Evolutionary conservation across 345 rosid species (phyloP).

Genomic region (Geranium rotundifolium): DNA sequence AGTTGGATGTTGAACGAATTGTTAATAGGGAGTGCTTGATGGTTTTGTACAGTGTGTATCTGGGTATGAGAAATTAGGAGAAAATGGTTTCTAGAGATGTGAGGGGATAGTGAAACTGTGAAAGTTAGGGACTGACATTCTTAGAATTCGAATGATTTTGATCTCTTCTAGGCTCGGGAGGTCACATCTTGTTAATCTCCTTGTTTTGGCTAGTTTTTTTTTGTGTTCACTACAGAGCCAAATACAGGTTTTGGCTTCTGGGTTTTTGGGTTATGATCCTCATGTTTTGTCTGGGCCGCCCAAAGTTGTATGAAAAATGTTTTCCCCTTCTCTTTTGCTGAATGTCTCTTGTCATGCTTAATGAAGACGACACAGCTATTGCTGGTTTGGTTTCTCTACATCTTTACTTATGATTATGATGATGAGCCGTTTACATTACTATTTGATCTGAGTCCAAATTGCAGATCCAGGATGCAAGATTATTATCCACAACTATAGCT

Average conservation of each 20-base stretch:
- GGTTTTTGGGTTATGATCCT: constrained; percentile 5
- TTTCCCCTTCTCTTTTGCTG: no score
- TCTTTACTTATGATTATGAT: no score
- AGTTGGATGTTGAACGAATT: constrained; percentile 1
- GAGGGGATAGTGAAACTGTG: not conserved
- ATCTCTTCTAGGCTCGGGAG: not conserved
- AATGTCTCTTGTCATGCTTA: not conserved
- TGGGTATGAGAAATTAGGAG: not conserved
- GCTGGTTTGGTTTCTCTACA: not conserved
- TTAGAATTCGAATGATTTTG: not conserved
- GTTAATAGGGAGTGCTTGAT: constrained; percentile 12
- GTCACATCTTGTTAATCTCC: not conserved
- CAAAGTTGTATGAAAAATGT: not conserved
- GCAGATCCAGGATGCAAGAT: no score
- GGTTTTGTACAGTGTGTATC: constrained; percentile 11
- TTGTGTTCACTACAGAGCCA: not conserved
- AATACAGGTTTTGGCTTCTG: constrained; percentile 9
- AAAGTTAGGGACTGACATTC: not conserved
- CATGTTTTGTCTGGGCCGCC: not conserved
- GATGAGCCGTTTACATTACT: no score
- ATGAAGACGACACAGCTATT: not conserved
- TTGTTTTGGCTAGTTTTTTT: not conserved
- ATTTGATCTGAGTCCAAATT: not conserved
- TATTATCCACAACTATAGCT: no score
- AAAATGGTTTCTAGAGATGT: not conserved